Percentiles rank a stretch among this genome's conserved stretches.
Conservation (phyloP, 2,329 filamentous ascomycete genomes). For the Apiospora koreana region DNA sequence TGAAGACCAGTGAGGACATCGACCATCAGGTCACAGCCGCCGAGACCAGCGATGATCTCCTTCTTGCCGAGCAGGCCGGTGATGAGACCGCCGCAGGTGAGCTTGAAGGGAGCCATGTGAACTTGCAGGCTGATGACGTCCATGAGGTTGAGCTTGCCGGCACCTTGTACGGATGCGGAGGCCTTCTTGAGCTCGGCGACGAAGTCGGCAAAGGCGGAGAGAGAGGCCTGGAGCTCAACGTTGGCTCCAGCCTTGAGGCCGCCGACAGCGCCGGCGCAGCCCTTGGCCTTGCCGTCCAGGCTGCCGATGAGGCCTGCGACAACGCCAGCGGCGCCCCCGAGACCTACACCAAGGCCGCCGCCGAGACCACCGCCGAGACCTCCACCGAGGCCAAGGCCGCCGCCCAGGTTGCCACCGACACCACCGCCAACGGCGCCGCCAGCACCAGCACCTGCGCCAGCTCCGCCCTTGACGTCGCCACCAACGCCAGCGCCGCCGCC, state of each 20-base stretch:
- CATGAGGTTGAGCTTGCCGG: slow-evolving; percentile 1
- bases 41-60: background rate
- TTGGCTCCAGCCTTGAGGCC: slow-evolving; percentile 4
- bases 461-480: background rate
- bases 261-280: background rate
- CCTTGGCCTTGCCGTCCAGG: slow-evolving; percentile 4
- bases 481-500: background rate
- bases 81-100: background rate
- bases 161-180: background rate
- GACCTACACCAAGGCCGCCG: background rate
- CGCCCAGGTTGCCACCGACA: background rate
- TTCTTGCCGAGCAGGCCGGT: background rate
- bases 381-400: background rate
- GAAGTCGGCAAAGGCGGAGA: background rate
- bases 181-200: background rate
- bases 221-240: background rate
- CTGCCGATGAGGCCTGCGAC: background rate
- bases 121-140: background rate
- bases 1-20: background rate
- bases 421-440: background rate
- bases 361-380: background rate
- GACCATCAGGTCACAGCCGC: slow-evolving; percentile 1
- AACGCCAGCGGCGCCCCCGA: background rate
- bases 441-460: background rate
- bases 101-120: background rate